Conservation (phyloP, 208 protist species). For the Leishmania tarentolae region DNA sequence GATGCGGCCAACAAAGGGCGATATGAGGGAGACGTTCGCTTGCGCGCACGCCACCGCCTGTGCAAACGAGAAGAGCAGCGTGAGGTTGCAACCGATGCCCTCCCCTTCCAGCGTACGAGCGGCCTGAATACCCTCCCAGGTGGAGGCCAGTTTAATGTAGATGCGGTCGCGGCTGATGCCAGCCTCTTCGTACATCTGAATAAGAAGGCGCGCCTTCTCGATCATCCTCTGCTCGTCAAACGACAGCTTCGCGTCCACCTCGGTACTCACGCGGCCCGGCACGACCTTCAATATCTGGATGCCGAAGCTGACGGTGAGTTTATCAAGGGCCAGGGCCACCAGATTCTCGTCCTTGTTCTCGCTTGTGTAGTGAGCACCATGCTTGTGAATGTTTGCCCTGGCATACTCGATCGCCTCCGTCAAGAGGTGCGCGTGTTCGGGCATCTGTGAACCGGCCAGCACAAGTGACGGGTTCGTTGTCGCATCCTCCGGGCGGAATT, state of each 20-base stretch:
- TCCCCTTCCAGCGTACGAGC: conserved; percentile 93
- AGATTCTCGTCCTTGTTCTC: conserved; percentile 43
- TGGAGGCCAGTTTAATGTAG: conserved; percentile 97
- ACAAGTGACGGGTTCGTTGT: conserved; percentile 99
- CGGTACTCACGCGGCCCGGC: conserved; percentile 96
- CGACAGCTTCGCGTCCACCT: conserved; percentile 97
- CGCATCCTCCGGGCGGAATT: conserved; percentile 95
- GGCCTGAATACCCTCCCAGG: conserved; percentile 98
- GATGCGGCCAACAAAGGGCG: conserved; percentile 97
- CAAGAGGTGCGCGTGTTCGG: conserved; percentile 88
- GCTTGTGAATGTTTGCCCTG: conserved; percentile 64
- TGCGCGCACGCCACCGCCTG: conserved; percentile 96
- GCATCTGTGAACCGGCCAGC: conserved; percentile 86
- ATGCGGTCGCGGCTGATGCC: conserved; percentile 93
- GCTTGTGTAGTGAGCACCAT: conserved; percentile 42
- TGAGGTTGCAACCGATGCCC: conserved; percentile 98
- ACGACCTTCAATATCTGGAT: conserved; percentile 97
- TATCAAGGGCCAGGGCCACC: conserved; percentile 80
- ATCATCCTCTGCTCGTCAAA: conserved; percentile 95
- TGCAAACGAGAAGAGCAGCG: conserved; percentile 96
- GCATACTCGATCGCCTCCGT: conserved; percentile 92
- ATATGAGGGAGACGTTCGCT: conserved; percentile 95
- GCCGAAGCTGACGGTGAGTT: conserved; percentile 96
- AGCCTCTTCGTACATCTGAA: conserved; percentile 94
- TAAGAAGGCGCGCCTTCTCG: conserved; percentile 92